phyloP scores from a whole-genome alignment of 2,329 filamentous ascomycete genomes.

The Neonectria faginata region DNA sequence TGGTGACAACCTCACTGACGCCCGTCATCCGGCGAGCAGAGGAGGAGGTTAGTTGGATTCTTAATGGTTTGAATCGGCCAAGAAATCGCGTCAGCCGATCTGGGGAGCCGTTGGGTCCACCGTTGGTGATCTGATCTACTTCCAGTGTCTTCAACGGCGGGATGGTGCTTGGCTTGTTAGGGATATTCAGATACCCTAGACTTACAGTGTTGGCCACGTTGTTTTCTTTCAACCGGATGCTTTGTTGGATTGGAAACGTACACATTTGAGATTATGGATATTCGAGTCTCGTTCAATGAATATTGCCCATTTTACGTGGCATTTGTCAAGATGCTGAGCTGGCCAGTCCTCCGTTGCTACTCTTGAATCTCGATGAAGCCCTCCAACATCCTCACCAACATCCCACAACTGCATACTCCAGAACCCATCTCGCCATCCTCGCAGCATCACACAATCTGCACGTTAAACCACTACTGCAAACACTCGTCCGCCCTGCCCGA shows the following conservation, averaged over 20 bases:
- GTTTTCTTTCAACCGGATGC: too few relatives aligned
- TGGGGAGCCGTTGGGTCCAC: not conserved
- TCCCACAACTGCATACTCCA: not conserved
- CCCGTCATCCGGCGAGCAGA: constrained; percentile 7
- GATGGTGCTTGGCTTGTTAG: too few relatives aligned
- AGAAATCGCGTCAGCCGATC: constrained; percentile 3
- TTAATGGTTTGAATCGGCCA: not conserved
- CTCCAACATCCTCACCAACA: not conserved
- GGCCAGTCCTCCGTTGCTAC: not conserved
- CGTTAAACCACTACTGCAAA: not conserved
- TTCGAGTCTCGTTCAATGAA: not conserved
- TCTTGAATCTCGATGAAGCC: not conserved
- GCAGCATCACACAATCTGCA: not conserved
- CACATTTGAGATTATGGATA: too few relatives aligned
- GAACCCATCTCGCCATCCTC: not conserved
- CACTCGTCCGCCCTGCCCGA: not conserved
- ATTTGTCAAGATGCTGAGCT: not conserved
- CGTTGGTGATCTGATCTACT: not conserved
- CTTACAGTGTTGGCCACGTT: not conserved
- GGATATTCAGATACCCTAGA: not conserved
- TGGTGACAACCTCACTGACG: constrained; percentile 15
- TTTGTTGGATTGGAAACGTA: not conserved
- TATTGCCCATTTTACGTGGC: not conserved
- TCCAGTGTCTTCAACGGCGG: not conserved
- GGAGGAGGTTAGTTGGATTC: not conserved